Conservation (phyloP, 106 monocot species). For the Allium sativum region DNA sequence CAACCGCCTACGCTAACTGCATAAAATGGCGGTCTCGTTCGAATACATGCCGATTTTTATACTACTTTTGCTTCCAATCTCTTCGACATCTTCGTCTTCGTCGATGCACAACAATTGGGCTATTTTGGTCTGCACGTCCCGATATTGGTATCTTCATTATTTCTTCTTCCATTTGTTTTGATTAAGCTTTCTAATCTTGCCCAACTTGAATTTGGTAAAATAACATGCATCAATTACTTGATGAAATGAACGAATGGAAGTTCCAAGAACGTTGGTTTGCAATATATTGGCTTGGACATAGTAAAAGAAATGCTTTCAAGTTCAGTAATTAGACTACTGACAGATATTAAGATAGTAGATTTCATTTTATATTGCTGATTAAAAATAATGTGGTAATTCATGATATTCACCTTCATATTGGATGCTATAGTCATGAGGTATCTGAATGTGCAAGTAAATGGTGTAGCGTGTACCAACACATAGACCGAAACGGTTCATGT, state of each 20-base stretch:
- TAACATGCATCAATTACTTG: not conserved
- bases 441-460: too few species aligned
- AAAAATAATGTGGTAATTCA: too few species aligned
- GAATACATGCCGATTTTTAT: not conserved
- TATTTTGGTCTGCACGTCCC: conserved; percentile 88
- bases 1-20: too few species aligned
- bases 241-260: not conserved
- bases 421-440: too few species aligned
- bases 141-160: conserved; percentile 55
- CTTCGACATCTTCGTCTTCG: conserved; percentile 4
- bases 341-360: not conserved
- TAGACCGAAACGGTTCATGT: too few species aligned
- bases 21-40: not conserved
- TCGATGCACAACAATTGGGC: conserved; percentile 97
- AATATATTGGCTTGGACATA: not conserved
- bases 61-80: not conserved
- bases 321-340: not conserved
- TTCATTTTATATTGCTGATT: not conserved
- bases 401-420: too few species aligned
- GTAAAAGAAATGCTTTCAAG: not conserved
- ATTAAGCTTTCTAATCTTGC: not conserved
- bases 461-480: too few species aligned
- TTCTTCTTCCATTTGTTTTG: not conserved
- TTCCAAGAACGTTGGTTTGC: not conserved
- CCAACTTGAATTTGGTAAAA: not conserved